Evolutionary conservation across 2,329 filamentous ascomycete genomes (phyloP).

Genomic region (Myriosclerotinia scirpicola): DNA sequence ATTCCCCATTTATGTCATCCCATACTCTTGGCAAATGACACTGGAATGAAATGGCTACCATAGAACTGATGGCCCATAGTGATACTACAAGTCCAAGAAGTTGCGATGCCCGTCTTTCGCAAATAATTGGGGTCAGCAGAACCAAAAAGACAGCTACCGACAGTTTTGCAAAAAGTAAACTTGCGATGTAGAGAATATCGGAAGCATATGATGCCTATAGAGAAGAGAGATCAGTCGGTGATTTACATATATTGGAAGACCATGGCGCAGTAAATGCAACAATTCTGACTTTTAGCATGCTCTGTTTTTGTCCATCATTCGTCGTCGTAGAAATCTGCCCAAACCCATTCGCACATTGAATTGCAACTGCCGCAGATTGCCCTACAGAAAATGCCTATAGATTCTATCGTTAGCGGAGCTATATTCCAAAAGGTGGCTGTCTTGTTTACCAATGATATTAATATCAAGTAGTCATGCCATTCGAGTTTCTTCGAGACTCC

Average conservation of each 20-base stretch:
- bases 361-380: slow-evolving; percentile 16
- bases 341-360: slow-evolving; percentile 22
- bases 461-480: slow-evolving; percentile 9
- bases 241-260: neutral
- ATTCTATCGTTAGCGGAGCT: neutral
- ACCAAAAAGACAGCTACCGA: slow-evolving; percentile 1
- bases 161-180: slow-evolving; percentile 19
- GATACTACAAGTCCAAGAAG: slow-evolving; percentile 7
- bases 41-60: slow-evolving; percentile 17
- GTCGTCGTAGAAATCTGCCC: slow-evolving; percentile 7
- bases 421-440: neutral
- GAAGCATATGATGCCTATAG: slow-evolving; percentile 13
- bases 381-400: slow-evolving; percentile 10
- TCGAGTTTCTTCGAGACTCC: slow-evolving; percentile 3
- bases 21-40: slow-evolving; percentile 15
- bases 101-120: neutral
- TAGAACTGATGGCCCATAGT: slow-evolving; percentile 18
- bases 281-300: slow-evolving; percentile 14
- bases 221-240: neutral
- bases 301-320: neutral
- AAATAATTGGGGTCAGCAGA: slow-evolving; percentile 1
- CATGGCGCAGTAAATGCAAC: no score
- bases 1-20: slow-evolving; percentile 11
- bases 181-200: slow-evolving; percentile 1
- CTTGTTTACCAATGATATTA: slow-evolving; percentile 6